These are phyloP conservation scores for Pistacia atlantica DNA, from an alignment of 345 rosid species.

Conservation along the genomic window DNA sequence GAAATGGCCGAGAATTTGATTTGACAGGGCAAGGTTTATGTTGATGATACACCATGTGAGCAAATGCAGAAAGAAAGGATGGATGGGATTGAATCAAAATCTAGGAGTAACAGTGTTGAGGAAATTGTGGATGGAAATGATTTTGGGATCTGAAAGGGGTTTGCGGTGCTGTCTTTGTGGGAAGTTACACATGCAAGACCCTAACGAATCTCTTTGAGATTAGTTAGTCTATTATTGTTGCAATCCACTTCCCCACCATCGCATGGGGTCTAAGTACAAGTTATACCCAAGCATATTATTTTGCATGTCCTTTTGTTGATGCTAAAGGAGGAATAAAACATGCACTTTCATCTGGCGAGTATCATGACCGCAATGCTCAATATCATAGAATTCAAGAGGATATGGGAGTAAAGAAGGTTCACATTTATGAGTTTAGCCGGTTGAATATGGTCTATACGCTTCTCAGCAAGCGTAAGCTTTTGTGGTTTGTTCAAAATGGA, in stretches of 20 bases:
- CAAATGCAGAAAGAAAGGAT: slow-evolving; percentile 88
- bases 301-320: slow-evolving; percentile 96
- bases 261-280: slow-evolving; percentile 83
- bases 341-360: slow-evolving; percentile 85
- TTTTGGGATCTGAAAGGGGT: slow-evolving; percentile 76
- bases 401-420: slow-evolving; percentile 75
- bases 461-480: slow-evolving; percentile 95
- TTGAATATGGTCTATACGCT: slow-evolving; percentile 86
- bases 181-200: slow-evolving; percentile 92
- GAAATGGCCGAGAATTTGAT: slow-evolving; percentile 85
- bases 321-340: slow-evolving; percentile 80
- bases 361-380: slow-evolving; percentile 91
- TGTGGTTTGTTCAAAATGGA: slow-evolving; percentile 15
- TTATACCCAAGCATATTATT: slow-evolving; percentile 92
- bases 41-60: slow-evolving; percentile 89
- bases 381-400: slow-evolving; percentile 79
- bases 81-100: slow-evolving; percentile 91
- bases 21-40: slow-evolving; percentile 77
- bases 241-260: slow-evolving; percentile 87
- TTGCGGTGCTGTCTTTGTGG: slow-evolving; percentile 85
- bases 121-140: slow-evolving; percentile 87
- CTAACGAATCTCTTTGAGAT: slow-evolving; percentile 90
- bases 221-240: slow-evolving; percentile 87
- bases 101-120: slow-evolving; percentile 64
- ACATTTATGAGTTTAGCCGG: slow-evolving; percentile 80